Evolutionary conservation across 192 early-diverging fungal species (phyloP).

Genomic region (Irineochytrium annulatum): DNA sequence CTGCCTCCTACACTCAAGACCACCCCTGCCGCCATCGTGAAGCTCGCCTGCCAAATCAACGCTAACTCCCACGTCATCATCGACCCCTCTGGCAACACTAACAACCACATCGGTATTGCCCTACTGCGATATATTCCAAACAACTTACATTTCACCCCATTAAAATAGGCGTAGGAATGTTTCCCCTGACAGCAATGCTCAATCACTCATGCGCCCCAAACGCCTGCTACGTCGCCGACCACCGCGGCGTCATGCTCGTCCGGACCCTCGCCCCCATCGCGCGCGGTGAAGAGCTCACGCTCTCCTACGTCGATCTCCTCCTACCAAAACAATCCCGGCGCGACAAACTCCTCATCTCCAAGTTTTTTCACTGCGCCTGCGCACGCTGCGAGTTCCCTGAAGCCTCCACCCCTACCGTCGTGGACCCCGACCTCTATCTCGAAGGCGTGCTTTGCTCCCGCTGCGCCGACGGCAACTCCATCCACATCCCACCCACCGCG

Average conservation of each 20-base stretch:
- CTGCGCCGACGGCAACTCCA: constrained; percentile 22
- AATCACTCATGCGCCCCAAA: constrained; percentile 75
- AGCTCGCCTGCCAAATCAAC: constrained; percentile 59
- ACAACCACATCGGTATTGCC: too few species aligned
- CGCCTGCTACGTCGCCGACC: constrained; percentile 49
- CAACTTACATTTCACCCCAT: background rate
- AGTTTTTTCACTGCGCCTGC: constrained; percentile 78
- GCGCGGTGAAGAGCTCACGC: constrained; percentile 56
- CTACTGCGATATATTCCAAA: too few species aligned
- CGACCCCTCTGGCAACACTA: constrained; percentile 38
- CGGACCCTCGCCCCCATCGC: constrained; percentile 54
- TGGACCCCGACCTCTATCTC: constrained; percentile 41
- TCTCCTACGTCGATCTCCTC: constrained; percentile 70
- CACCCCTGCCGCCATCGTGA: constrained; percentile 34
- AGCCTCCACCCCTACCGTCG: constrained; percentile 39
- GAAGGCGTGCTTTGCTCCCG: background rate
- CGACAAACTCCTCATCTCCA: constrained; percentile 58
- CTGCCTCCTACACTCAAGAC: constrained; percentile 6
- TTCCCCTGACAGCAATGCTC: constrained; percentile 66
- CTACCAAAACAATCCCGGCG: constrained; percentile 67
- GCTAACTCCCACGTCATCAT: constrained; percentile 57
- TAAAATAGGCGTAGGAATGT: constrained; percentile 62
- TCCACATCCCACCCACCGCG: background rate
- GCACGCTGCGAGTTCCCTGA: constrained; percentile 41
- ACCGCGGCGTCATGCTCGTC: constrained; percentile 53